These are phyloP conservation scores for Venturia oleaginea DNA, from an alignment of 2,329 filamentous ascomycete species.

Conservation along the genomic window DNA sequence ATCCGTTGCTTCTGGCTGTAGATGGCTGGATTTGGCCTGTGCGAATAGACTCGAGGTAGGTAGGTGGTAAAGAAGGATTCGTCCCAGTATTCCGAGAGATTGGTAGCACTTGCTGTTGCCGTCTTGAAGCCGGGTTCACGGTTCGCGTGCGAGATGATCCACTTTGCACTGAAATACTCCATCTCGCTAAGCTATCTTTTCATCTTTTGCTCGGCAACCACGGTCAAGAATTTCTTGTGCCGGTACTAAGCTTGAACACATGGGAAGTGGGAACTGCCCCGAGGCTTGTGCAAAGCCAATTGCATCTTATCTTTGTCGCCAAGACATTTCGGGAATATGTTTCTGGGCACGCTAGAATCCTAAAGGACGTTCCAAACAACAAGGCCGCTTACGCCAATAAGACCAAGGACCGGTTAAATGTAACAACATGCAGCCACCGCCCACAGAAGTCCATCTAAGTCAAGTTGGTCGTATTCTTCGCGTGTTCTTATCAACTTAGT, in stretches of 20 bases:
- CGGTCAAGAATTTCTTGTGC: neutral
- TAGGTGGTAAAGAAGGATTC: neutral
- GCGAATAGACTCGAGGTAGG: neutral
- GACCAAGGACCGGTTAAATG: neutral
- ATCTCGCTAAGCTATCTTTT: neutral
- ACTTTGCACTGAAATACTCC: neutral
- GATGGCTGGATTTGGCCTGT: neutral
- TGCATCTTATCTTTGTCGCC: neutral
- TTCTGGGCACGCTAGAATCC: conserved; percentile 2
- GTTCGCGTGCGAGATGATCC: neutral
- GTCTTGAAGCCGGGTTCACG: neutral
- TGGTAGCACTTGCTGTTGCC: neutral
- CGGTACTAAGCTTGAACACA: neutral
- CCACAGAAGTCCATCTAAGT: neutral
- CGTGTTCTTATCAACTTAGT: neutral
- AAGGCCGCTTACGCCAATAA: neutral
- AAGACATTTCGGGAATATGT: neutral
- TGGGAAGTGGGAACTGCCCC: neutral
- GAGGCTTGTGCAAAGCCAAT: neutral
- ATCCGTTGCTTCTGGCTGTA: neutral
- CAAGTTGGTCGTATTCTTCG: neutral
- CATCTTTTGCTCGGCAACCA: neutral
- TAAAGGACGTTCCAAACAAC: neutral
- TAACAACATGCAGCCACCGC: neutral
- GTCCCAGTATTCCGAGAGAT: neutral